phyloP scores from a whole-genome alignment of 345 rosid genomes.

The Salix dunnii region DNA sequence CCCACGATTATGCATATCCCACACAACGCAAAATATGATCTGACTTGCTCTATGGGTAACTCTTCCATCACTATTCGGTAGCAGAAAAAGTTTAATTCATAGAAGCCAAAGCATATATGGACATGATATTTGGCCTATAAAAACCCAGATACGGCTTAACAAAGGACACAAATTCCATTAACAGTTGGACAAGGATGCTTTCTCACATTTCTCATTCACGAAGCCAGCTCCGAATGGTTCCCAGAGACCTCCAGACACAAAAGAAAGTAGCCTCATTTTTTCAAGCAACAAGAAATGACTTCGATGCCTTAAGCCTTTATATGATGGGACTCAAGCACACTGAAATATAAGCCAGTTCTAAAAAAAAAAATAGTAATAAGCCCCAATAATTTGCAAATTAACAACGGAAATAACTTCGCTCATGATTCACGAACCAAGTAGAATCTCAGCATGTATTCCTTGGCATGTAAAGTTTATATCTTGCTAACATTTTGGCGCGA shows the following conservation, averaged over 20 bases:
- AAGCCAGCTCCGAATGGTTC: not conserved
- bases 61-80: not conserved
- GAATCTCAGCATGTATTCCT: not conserved
- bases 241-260: not conserved
- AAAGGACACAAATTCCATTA: not conserved
- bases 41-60: not conserved
- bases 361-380: not conserved
- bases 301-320: not conserved
- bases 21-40: not conserved
- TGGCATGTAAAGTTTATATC: not conserved
- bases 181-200: not conserved
- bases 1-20: not conserved
- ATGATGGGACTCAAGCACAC: not conserved
- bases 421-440: not conserved
- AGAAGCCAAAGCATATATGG: not conserved
- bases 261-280: not conserved
- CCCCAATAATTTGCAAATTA: not conserved
- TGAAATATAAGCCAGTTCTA: not conserved
- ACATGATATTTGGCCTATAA: not conserved
- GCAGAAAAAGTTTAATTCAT: slow-evolving; percentile 2
- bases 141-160: not conserved
- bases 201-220: not conserved
- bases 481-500: not conserved
- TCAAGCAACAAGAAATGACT: not conserved
- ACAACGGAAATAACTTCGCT: not conserved